Conservation (phyloP, 495 filamentous ascomycete genomes). For the Lasiosphaeria hispida region DNA sequence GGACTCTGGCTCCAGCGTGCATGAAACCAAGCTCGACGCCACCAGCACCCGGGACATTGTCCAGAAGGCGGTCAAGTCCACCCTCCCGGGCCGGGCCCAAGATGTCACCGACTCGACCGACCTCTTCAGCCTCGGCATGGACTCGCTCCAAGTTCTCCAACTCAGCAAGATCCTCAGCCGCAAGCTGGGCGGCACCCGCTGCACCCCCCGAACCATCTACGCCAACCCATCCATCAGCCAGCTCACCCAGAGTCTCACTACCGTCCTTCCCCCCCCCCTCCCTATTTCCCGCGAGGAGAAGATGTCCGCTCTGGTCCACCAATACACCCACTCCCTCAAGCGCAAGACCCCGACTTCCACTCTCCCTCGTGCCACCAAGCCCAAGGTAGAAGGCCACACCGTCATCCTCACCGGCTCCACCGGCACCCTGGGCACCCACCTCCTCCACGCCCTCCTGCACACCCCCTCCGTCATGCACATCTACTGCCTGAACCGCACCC, state of each 20-base stretch:
- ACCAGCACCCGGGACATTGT: no score
- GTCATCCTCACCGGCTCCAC: conserved; percentile 52
- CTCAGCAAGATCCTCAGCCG: conserved; percentile 25
- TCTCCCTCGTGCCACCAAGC: background rate
- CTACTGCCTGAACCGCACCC: conserved; percentile 47
- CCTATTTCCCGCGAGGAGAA: background rate
- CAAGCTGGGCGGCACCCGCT: conserved; percentile 1
- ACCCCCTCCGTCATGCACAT: conserved; percentile 32
- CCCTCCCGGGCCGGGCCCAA: background rate
- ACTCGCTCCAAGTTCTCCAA: conserved; percentile 42
- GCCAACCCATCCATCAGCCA: conserved; percentile 19
- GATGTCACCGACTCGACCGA: background rate
- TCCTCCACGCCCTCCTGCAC: conserved; percentile 37
- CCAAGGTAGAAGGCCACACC: background rate
- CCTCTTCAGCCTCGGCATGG: conserved; percentile 45
- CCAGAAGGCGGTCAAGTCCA: background rate
- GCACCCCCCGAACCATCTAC: conserved; percentile 25
- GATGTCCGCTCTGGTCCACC: conserved; percentile 12
- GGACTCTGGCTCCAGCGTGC: background rate
- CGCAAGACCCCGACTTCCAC: background rate
- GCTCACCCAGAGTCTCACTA: conserved; percentile 19
- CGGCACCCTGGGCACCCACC: conserved; percentile 46
- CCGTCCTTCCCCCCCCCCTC: no score
- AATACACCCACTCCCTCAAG: conserved; percentile 22
- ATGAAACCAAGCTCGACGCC: background rate